Evolutionary conservation across 805 yeast species (phyloP).

Genomic region (Grigorovia humatica): DNA sequence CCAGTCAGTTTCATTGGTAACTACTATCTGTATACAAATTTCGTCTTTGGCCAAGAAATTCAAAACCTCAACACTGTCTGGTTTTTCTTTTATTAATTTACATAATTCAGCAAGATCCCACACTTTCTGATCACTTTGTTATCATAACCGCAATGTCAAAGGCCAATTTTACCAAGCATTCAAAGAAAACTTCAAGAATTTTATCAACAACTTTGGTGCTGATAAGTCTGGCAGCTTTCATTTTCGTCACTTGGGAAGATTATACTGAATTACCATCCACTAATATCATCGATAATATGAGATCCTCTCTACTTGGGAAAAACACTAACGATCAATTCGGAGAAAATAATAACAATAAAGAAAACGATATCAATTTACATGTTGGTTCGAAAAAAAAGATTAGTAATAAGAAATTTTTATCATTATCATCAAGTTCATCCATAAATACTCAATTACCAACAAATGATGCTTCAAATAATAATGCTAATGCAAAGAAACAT

Average conservation of each 20-base stretch:
- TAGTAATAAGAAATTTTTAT: too few relatives aligned
- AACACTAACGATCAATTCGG: background rate
- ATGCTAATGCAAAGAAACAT: background rate
- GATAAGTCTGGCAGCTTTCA: constrained; percentile 5
- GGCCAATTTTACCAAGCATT: background rate
- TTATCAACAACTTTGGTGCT: constrained; percentile 6
- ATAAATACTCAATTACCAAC: background rate
- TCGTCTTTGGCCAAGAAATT: too few relatives aligned
- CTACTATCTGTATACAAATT: too few relatives aligned
- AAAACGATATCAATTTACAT: background rate
- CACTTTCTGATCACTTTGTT: too few relatives aligned
- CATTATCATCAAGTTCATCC: background rate
- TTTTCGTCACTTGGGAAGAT: constrained; percentile 9
- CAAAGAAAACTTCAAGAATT: constrained; percentile 4
- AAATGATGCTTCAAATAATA: background rate
- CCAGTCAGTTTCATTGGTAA: too few relatives aligned
- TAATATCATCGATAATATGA: background rate
- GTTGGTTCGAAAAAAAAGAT: too few relatives aligned
- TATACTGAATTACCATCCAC: constrained; percentile 4
- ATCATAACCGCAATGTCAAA: background rate
- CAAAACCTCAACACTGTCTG: too few relatives aligned
- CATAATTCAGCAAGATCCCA: too few relatives aligned
- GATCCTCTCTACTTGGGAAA: background rate
- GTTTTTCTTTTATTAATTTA: too few relatives aligned
- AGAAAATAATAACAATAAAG: background rate